These are phyloP conservation scores for Calocybe gangraenosa DNA, from an alignment of 768 basidiomycete genomes.

Conservation along the genomic window DNA sequence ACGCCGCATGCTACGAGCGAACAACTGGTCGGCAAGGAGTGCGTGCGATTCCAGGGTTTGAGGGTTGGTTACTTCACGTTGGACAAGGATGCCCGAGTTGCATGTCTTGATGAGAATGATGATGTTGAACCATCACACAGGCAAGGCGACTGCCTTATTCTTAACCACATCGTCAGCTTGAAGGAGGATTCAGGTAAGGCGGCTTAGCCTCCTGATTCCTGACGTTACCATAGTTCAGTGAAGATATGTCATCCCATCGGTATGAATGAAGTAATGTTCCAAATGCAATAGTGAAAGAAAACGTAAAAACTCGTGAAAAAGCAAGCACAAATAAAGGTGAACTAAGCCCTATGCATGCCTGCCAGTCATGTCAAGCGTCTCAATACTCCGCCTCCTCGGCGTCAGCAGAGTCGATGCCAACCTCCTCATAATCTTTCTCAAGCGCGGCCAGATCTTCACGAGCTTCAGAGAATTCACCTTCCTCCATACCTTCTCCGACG, in stretches of 20 bases:
- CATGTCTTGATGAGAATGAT: constrained; percentile 54
- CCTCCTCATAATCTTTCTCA: constrained; percentile 95
- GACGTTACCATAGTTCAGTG: not conserved
- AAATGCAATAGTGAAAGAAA: constrained; percentile 13
- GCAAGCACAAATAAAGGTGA: constrained; percentile 18
- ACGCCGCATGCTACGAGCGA: constrained; percentile 73
- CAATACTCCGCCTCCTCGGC: constrained; percentile 54
- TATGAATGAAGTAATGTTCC: constrained; percentile 14
- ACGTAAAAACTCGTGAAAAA: constrained; percentile 20
- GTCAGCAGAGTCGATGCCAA: constrained; percentile 49
- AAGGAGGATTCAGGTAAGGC: constrained; percentile 91
- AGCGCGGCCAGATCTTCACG: constrained; percentile 99
- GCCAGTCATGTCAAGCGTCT: constrained; percentile 12
- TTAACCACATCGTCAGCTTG: constrained; percentile 90
- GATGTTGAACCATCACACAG: constrained; percentile 36
- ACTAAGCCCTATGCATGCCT: constrained; percentile 13
- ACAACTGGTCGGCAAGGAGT: constrained; percentile 86
- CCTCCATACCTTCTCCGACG: constrained; percentile 99
- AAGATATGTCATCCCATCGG: constrained; percentile 1
- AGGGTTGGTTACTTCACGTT: constrained; percentile 93
- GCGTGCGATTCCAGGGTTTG: constrained; percentile 93
- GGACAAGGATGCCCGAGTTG: constrained; percentile 78
- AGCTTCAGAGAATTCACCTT: constrained; percentile 98
- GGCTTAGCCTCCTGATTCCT: constrained; percentile 11
- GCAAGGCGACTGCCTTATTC: constrained; percentile 75